phyloP scores from a whole-genome alignment of 2,329 filamentous ascomycete genomes.

The Drechslera avenae region DNA sequence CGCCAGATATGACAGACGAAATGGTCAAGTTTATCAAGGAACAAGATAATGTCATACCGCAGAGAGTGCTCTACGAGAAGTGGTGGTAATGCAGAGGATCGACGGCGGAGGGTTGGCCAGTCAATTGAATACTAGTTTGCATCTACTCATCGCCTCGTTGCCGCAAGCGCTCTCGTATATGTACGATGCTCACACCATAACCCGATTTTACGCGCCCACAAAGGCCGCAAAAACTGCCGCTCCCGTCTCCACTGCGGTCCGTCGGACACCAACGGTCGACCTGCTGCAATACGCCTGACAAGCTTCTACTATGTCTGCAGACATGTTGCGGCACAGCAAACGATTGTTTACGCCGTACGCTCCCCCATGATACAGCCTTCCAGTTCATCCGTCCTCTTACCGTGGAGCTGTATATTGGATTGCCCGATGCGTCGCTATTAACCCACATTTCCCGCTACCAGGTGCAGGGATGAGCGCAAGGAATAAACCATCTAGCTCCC shows the following conservation, averaged over 20 bases:
- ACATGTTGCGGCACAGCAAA: slow-evolving; percentile 2
- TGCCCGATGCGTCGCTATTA: slow-evolving; percentile 23
- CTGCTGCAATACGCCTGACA: too few species aligned
- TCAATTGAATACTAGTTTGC: slow-evolving; percentile 1
- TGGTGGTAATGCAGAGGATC: slow-evolving; percentile 52
- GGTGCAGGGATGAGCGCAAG: slow-evolving; percentile 19
- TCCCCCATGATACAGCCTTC: slow-evolving; percentile 3
- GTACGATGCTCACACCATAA: slow-evolving; percentile 29
- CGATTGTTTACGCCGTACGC: slow-evolving; percentile 9
- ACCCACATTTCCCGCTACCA: slow-evolving; percentile 12
- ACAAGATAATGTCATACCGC: slow-evolving; percentile 46
- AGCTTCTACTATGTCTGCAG: not conserved
- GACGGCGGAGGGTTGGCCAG: not conserved
- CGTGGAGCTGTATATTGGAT: slow-evolving; percentile 18
- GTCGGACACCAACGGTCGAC: too few species aligned
- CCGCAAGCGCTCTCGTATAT: slow-evolving; percentile 26
- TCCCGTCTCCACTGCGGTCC: slow-evolving; percentile 1
- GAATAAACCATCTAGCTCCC: slow-evolving; percentile 25
- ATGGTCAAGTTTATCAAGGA: slow-evolving; percentile 49
- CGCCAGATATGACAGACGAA: slow-evolving; percentile 55
- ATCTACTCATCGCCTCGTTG: slow-evolving; percentile 4
- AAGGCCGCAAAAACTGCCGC: slow-evolving; percentile 24
- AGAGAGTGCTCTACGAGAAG: slow-evolving; percentile 56
- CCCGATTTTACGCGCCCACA: slow-evolving; percentile 34
- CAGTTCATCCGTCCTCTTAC: slow-evolving; percentile 9